Evolutionary conservation across 306 rosid genomes (phyloP).

Genomic region (Gastrolobium bilobum): DNA sequence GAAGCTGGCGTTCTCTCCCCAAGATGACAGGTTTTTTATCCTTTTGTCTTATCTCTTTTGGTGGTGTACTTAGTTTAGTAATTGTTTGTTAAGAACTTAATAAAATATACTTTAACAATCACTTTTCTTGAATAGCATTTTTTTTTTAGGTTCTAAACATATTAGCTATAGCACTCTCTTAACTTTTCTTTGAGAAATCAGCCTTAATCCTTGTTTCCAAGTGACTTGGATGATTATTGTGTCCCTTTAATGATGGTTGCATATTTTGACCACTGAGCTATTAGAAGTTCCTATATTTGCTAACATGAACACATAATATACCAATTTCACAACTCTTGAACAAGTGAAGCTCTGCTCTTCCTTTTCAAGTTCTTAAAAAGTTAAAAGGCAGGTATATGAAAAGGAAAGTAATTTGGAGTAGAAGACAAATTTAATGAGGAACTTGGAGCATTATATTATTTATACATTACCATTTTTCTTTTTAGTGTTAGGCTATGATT

Average conservation of each 20-base stretch:
- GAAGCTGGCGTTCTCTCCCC: conserved; percentile 96
- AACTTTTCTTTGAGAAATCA: background rate
- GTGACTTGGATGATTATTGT: conserved; percentile 22
- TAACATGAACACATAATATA: conserved; percentile 16
- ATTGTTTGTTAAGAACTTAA: background rate
- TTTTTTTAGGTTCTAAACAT: background rate
- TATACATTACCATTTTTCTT: background rate
- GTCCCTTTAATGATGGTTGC: background rate
- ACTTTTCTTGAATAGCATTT: background rate
- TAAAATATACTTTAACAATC: background rate
- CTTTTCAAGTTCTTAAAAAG: conserved; percentile 36
- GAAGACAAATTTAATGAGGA: conserved; percentile 37
- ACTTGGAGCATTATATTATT: background rate
- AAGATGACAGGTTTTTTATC: conserved; percentile 78
- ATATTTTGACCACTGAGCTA: background rate
- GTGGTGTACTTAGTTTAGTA: background rate
- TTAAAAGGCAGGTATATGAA: conserved; percentile 34
- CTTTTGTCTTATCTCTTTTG: background rate
- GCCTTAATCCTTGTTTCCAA: conserved; percentile 16
- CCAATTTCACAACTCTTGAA: conserved; percentile 25
- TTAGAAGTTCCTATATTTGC: conserved; percentile 2
- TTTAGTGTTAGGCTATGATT: background rate
- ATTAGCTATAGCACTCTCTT: background rate
- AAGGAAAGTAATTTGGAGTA: conserved; percentile 12
- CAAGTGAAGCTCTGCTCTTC: conserved; percentile 8